Base-by-base conservation (phyloP, 306 rosid species). In the Sechiopsis laciniata region DNA sequence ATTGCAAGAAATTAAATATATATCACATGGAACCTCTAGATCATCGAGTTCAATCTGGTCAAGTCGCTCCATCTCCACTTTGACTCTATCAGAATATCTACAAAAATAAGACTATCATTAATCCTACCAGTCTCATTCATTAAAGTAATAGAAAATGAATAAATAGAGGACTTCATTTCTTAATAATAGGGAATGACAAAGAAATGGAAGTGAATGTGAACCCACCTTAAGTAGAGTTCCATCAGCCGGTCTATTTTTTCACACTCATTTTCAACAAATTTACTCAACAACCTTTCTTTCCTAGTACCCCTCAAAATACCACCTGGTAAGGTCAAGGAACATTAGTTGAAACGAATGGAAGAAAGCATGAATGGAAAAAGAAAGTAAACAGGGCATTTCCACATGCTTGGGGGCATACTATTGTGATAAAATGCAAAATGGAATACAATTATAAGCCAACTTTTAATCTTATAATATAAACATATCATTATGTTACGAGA, bases 181-280 rank as follows among this genome's bases (percentile, higher is more conserved):
- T 19, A 67, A 67, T 5, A 0, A 7, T 40, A 45, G 29, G 54
- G 19, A 21, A 20, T 48, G 19, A 16, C 73, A 68, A 46, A 45
- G n/a, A 48, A 42, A 67, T 40, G 35, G 73, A 45, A 75, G 75
- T 63, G 77, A 67, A 45, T 1, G 74, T 53, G 74, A 46, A 45
- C 73, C 78, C 58, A 93, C 98, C 98, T 93, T 81, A 84, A 78
- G 82, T 87, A 88, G 54, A 93, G 90, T 83, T 93, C 98, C 97
- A 93, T 90, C 76, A 93, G 87, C 69, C 97, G 85, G 78, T 93
- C 98, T 80, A 90, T 90, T 86, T 93, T 93, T 80, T 93, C 98
- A 67, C 96, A 93, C 71, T 93, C 98, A 57, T 85, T 88, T 80
- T 93, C 98, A 56, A 93, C 89, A 80, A 88, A 93, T 81, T 93